Evolutionary conservation across 2,329 filamentous ascomycete genomes (phyloP), one percentile per base, ranked within the genome.

Genomic region (Nannizzia gypsea): DNA sequence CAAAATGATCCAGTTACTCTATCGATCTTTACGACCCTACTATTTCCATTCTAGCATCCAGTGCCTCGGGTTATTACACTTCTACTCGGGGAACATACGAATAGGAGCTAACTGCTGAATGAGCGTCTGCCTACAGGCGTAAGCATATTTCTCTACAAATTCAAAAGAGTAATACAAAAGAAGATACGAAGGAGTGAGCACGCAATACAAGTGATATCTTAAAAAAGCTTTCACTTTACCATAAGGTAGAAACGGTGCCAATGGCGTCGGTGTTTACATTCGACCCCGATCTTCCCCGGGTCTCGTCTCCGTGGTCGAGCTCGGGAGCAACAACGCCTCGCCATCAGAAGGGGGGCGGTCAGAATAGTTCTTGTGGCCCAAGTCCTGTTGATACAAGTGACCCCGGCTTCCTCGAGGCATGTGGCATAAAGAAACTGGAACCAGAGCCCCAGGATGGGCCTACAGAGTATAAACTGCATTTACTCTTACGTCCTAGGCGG

Each of bases 191-290:
- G 31, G 13, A 36, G 31, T 11, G 38, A 42, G 15, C n/a, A n/a
- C 6, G 6, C 15, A n/a, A 15, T 42, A 42, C 6, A 17, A n/a
- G 38, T 17, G n/a, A 17, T 11, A 17, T 42, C n/a, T n/a, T 20
- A 17, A 42, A 42, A 42, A 15, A 6, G n/a, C 38, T 42, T n/a
- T 5, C n/a, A 11, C n/a, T 42, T n/a, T n/a, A 8, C 31, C 2
- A 17, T n/a, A 17, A n/a, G 38, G 38, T n/a, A 15, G 15, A 42
- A n/a, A 4, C n/a, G 15, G 38, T 34, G 26, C 26, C 24, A 31
- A 95, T 93, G 89, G 92, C 93, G 61, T 96, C 92, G 11, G 89
- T 99, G 66, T 99, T 99, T 72, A 96, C 92, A 0, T 99, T 89
- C 71, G 90, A 96, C 63, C 85, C 89, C 1, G 87, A 96, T 65